phyloP scores from a whole-genome alignment of 2,329 filamentous ascomycete genomes.

The Monosporascus sp. region DNA sequence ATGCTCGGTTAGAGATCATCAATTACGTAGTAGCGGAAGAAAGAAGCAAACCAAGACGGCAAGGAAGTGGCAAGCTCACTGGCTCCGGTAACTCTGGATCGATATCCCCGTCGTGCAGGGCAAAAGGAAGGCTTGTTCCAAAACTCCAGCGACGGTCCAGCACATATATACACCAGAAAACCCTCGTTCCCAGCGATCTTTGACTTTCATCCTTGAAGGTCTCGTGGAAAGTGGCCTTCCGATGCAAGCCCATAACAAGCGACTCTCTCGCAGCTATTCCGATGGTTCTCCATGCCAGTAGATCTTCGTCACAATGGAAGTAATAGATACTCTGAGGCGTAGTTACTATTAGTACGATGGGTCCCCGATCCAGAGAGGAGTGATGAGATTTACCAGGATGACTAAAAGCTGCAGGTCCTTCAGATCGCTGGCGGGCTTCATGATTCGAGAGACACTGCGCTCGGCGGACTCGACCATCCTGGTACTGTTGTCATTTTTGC shows the following conservation, averaged over 20 bases:
- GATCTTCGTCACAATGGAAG: conserved; percentile 44
- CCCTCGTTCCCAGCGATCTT: no score
- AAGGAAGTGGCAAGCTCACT: no score
- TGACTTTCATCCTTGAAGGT: no score
- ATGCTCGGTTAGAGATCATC: no score
- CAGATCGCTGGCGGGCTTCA: conserved; percentile 4
- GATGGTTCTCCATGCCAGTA: conserved; percentile 44
- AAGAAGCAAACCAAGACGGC: no score
- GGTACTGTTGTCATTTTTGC: conserved; percentile 23
- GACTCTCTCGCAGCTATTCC: conserved; percentile 41
- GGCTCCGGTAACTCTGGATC: no score
- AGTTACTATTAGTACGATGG: not conserved
- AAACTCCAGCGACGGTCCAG: no score
- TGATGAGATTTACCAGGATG: conserved; percentile 20
- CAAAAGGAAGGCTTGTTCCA: no score
- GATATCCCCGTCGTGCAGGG: no score
- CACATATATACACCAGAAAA: no score
- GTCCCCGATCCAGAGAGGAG: not conserved
- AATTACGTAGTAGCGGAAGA: no score
- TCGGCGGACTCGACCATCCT: conserved; percentile 27
- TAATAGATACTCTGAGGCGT: conserved; percentile 29
- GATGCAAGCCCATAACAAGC: conserved; percentile 44
- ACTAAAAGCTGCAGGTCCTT: conserved; percentile 29
- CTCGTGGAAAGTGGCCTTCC: conserved; percentile 33
- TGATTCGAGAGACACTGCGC: conserved; percentile 23